Base-by-base conservation (phyloP, 352 stramenopile species). In the Globisporangium abappressorium region DNA sequence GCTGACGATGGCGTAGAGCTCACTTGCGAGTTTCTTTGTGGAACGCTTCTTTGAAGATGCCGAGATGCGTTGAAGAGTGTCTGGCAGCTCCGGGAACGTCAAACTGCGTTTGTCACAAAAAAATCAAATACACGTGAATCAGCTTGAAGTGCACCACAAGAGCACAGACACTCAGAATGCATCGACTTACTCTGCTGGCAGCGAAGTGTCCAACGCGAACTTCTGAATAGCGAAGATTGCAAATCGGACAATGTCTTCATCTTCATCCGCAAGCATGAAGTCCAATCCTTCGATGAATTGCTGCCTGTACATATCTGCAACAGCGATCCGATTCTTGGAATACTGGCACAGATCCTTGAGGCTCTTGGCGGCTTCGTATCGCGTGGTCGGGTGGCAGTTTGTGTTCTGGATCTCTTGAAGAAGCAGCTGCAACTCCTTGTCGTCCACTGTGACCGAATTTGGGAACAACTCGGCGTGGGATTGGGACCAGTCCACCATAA, bases 161-260 rank as follows among this genome's bases (percentile, higher is more conserved):
- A 26, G 24, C 24, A 41, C 51, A 55, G n/a, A 68, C 18, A 49
- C 34, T 7, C 18, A 51, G 28, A 12, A 57, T 11, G 12, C 2
- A 85, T 33, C 3, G 30, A 33, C 79, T 61, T 69, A 89, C 79
- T 76, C 66, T 54, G 83, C 77, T 66, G 81, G 71, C 8, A 80
- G 65, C 15, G 72, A 70, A 30, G 77, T 60, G 66, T 92, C 85
- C 58, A 84, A 65, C 30, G 79, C 80, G 49, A 91, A 92, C 64
- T 82, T 89, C 61, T 92, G 69, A 47, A 93, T 91, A 43, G 73
- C 75, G 70, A 78, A 92, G 64, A 93, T 88, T 41, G 81, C 85
- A 60, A 91, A 92, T 24, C 85, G 85, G 15, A 91, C 73, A 46
- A 91, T 86, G 64, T 93, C 81, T 66, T 93, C 83, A 64, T 91